Evolutionary conservation across 1,139 yeast genomes (phyloP).

Genomic region (Lodderomyces margitis): DNA sequence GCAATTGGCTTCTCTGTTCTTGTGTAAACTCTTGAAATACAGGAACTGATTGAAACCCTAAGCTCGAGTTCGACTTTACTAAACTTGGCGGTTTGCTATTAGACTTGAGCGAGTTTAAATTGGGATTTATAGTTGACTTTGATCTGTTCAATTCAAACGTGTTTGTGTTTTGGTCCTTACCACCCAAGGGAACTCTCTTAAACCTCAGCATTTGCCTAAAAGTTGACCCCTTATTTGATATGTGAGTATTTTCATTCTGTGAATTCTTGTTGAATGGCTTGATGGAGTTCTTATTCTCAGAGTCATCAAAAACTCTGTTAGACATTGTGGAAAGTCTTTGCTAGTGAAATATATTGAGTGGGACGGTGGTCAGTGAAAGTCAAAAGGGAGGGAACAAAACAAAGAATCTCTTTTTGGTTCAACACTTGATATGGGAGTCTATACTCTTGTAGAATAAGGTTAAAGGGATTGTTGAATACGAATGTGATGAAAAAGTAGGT

Average conservation of each 20-base stretch:
- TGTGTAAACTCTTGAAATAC: neutral
- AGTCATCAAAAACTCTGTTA: constrained; percentile 4
- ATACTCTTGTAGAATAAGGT: too few relatives aligned
- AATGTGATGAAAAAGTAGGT: too few relatives aligned
- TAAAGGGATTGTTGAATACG: too few relatives aligned
- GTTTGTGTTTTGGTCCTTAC: constrained; percentile 42
- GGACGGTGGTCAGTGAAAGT: too few relatives aligned
- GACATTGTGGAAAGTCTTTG: constrained; percentile 3
- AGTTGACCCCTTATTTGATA: constrained; percentile 6
- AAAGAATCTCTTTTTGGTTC: too few relatives aligned
- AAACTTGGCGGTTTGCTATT: constrained; percentile 23
- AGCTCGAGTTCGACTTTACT: constrained; percentile 37
- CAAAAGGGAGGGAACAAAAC: too few relatives aligned
- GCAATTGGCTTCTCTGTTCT: neutral
- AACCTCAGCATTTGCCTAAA: constrained; percentile 7
- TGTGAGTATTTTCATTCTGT: constrained; percentile 7
- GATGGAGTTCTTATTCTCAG: constrained; percentile 7
- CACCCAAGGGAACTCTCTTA: constrained; percentile 46
- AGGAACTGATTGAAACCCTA: constrained; percentile 28
- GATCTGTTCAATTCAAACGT: constrained; percentile 35
- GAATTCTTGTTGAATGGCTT: constrained; percentile 1
- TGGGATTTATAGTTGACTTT: constrained; percentile 24
- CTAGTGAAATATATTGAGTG: neutral
- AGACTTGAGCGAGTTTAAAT: neutral
- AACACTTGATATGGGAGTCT: too few relatives aligned